Evolutionary conservation across 169 alveolate species (phyloP).

Genomic region (Eimeria nieschulzi): DNA sequence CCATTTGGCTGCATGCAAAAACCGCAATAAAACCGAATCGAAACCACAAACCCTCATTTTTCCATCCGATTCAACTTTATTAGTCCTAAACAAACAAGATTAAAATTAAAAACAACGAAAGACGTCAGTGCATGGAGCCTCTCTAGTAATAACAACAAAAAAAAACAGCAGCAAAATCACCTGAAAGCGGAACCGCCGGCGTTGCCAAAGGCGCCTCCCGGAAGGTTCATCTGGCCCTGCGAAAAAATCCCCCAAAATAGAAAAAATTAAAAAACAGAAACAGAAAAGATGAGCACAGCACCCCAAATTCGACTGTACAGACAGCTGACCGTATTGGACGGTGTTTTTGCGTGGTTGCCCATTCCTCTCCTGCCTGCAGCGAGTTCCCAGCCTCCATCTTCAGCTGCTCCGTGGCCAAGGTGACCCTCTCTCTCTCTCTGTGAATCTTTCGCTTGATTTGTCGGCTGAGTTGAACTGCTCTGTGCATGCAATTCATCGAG

Average conservation of each 20-base stretch:
- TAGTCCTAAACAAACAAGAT: too few species aligned
- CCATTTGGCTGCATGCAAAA: constrained; percentile 23
- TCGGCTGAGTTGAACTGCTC: too few species aligned
- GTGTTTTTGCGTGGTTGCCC: constrained; percentile 1
- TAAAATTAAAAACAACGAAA: too few species aligned
- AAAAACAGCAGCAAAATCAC: constrained; percentile 24
- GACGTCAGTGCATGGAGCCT: background rate
- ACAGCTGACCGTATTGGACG: background rate
- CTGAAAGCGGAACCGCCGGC: constrained; percentile 28
- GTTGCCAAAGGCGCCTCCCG: too few species aligned
- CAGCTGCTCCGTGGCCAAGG: too few species aligned
- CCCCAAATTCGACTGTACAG: too few species aligned
- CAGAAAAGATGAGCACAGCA: background rate
- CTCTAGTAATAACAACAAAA: background rate
- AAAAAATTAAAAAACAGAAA: too few species aligned
- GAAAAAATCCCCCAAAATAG: background rate
- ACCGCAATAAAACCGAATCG: background rate
- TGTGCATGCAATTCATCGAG: constrained; percentile 55
- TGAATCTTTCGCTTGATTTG: background rate
- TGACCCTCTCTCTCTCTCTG: background rate
- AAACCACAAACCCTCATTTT: too few species aligned
- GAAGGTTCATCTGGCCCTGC: background rate
- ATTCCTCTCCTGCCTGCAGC: constrained; percentile 43
- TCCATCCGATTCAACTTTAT: too few species aligned
- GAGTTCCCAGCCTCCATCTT: constrained; percentile 62